Conservation (phyloP, 2,329 filamentous ascomycete genomes). For the Eutypella sp. region DNA sequence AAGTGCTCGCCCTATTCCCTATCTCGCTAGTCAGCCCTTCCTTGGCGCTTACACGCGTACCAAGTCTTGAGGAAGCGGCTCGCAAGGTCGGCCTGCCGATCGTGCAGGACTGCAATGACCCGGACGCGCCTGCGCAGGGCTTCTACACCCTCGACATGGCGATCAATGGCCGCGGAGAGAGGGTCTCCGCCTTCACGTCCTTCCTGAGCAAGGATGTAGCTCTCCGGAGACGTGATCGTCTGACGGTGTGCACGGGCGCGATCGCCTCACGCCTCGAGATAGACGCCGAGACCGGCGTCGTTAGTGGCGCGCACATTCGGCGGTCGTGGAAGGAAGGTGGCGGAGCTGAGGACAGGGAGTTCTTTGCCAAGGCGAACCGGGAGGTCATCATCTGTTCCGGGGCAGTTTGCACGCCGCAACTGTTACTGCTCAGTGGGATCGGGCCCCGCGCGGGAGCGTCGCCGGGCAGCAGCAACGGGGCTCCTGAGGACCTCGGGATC, state of each 20-base stretch:
- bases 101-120: slow-evolving; percentile 5
- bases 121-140: slow-evolving; percentile 3
- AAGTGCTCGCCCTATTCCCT: too few relatives aligned
- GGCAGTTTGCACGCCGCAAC: slow-evolving; percentile 24
- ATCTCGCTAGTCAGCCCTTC: too few relatives aligned
- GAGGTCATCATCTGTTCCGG: slow-evolving; percentile 29
- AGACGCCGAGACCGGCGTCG: slow-evolving; percentile 11
- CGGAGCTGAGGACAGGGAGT: slow-evolving; percentile 5
- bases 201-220: slow-evolving; percentile 6
- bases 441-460: slow-evolving; percentile 19
- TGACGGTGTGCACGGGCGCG: slow-evolving; percentile 21
- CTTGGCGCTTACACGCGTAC: not conserved
- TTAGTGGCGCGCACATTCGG: slow-evolving; percentile 20
- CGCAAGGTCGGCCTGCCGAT: slow-evolving; percentile 6
- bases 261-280: slow-evolving; percentile 24
- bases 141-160: slow-evolving; percentile 8
- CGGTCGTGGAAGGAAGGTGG: not conserved
- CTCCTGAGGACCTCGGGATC: slow-evolving; percentile 16
- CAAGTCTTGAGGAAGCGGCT: slow-evolving; percentile 6
- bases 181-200: slow-evolving; percentile 7
- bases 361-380: slow-evolving; percentile 18
- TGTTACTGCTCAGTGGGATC: slow-evolving; percentile 29
- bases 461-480: too few relatives aligned
- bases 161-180: slow-evolving; percentile 4
- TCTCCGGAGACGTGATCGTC: not conserved